These are phyloP conservation scores for Eucalyptus pauciflora DNA, from an alignment of 345 rosid genomes.

Conservation along the genomic window DNA sequence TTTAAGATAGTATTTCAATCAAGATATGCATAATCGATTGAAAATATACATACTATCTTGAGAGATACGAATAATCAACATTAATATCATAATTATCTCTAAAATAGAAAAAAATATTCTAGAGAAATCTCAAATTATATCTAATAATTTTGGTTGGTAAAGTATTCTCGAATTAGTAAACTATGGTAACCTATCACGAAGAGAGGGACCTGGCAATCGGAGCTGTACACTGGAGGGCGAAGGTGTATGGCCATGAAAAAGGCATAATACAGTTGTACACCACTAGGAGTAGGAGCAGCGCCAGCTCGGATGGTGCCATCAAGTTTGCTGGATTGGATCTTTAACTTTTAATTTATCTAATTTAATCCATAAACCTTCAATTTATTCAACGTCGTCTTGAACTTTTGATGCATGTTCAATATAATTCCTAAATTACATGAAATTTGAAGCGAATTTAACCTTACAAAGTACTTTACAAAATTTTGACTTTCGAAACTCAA, in stretches of 20 bases:
- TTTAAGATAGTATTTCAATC: too few relatives aligned
- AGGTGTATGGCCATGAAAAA: background rate
- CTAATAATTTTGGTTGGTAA: background rate
- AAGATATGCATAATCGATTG: too few relatives aligned
- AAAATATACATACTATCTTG: too few relatives aligned
- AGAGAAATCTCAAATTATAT: background rate
- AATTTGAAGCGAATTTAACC: background rate
- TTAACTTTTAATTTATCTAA: background rate
- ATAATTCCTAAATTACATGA: background rate
- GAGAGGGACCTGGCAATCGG: background rate
- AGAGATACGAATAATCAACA: too few relatives aligned
- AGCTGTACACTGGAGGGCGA: background rate
- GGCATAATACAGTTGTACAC: background rate
- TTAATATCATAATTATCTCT: background rate
- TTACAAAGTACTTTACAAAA: background rate
- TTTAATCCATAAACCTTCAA: too few relatives aligned
- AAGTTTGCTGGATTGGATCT: background rate
- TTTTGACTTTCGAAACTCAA: background rate
- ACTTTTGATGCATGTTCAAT: too few relatives aligned
- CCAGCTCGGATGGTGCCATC: background rate
- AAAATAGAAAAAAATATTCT: too few relatives aligned
- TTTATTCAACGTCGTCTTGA: too few relatives aligned
- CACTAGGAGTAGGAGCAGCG: background rate
- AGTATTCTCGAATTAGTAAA: background rate
- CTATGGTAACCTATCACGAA: background rate